These are phyloP conservation scores for Selaginella moellendorffii DNA, from an alignment of 75 land plant genomes.

Conservation along the genomic window DNA sequence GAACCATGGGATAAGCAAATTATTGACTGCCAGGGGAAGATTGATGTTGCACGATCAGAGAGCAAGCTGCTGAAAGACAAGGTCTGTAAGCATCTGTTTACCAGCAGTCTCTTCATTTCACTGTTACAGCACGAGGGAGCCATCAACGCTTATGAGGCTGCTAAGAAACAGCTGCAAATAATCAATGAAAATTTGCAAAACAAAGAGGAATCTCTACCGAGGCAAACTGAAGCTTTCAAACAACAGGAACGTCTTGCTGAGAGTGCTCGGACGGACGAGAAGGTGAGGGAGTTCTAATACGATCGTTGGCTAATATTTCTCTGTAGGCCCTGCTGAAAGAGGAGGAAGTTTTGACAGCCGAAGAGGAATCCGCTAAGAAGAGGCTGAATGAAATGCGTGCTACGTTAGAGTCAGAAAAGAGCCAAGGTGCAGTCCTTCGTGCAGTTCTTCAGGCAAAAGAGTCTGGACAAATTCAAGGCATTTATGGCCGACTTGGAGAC, in stretches of 20 bases:
- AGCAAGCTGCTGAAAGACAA: constrained; percentile 65
- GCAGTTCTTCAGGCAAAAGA: constrained; percentile 76
- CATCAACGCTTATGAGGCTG: constrained; percentile 41
- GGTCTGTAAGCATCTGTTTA: constrained; percentile 21
- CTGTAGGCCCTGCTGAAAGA: constrained; percentile 24
- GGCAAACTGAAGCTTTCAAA: constrained; percentile 24
- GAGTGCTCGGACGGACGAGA: background rate
- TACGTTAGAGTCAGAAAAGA: constrained; percentile 69
- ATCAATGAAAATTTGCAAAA: constrained; percentile 28
- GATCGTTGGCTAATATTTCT: too few species aligned
- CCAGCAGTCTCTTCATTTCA: background rate
- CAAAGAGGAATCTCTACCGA: constrained; percentile 22
- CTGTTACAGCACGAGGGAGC: constrained; percentile 59
- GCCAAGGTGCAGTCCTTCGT: constrained; percentile 70
- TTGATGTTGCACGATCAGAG: constrained; percentile 60
- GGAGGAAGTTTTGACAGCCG: constrained; percentile 45
- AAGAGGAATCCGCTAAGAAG: constrained; percentile 75
- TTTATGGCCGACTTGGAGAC: constrained; percentile 88
- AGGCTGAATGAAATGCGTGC: constrained; percentile 61
- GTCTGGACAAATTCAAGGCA: constrained; percentile 67
- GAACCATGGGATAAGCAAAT: constrained; percentile 92
- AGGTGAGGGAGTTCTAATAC: constrained; percentile 2
- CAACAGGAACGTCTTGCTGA: constrained; percentile 19
- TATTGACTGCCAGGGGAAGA: constrained; percentile 72
- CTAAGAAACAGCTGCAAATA: constrained; percentile 38